These are phyloP conservation scores for Angomonas deanei DNA, from an alignment of 208 protist species.

Conservation along the genomic window DNA sequence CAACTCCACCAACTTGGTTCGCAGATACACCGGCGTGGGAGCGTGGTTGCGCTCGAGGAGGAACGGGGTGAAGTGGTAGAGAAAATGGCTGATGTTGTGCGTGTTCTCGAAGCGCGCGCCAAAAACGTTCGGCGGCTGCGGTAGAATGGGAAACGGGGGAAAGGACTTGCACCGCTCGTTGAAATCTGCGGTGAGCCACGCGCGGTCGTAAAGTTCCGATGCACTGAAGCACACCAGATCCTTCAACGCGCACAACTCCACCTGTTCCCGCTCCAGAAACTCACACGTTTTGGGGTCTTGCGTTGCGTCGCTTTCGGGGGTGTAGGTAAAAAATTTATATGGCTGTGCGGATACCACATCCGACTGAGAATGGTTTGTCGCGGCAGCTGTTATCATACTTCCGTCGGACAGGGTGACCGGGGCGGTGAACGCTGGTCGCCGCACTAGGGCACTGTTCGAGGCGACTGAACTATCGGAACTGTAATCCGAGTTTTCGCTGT, in stretches of 20 bases:
- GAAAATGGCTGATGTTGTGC: conserved; percentile 40
- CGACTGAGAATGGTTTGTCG: neutral
- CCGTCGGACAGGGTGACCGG: neutral
- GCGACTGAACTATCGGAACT: conserved; percentile 23
- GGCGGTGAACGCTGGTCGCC: neutral
- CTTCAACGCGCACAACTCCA: conserved; percentile 1
- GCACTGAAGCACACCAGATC: conserved; percentile 19
- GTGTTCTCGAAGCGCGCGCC: conserved; percentile 33
- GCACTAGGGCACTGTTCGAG: neutral
- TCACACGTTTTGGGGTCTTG: neutral
- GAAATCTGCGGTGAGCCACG: conserved; percentile 34
- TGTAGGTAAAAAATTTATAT: conserved; percentile 10
- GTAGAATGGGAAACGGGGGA: conserved; percentile 31
- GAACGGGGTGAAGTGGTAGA: conserved; percentile 34
- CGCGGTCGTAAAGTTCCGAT: conserved; percentile 29
- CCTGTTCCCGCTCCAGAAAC: conserved; percentile 4
- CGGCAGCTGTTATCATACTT: neutral
- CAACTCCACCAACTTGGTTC: conserved; percentile 11
- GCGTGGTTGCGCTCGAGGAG: conserved; percentile 17
- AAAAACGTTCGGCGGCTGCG: conserved; percentile 40
- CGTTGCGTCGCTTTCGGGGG: neutral
- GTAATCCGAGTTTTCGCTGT: conserved; percentile 19
- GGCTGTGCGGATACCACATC: conserved; percentile 4
- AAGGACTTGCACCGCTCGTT: conserved; percentile 20
- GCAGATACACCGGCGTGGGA: conserved; percentile 26